Conservation (phyloP, 441 rosid genomes). For the Populus hybrid region DNA sequence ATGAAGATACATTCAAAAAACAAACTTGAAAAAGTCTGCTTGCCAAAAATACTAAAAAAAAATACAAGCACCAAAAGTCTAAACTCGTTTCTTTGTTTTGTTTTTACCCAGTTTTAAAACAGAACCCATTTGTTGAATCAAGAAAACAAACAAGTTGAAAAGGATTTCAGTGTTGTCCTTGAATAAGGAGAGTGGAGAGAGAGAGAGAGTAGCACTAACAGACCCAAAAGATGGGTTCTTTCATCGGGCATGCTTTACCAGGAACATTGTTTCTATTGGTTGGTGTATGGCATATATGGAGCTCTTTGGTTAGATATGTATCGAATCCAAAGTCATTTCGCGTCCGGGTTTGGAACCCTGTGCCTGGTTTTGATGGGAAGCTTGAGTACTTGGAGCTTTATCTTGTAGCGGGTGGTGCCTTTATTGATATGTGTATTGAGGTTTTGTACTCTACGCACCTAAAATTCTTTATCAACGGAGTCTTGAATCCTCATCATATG, state of each 20-base stretch:
- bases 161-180: neutral
- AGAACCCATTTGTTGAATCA: slow-evolving; percentile 16
- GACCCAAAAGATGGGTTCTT: slow-evolving; percentile 71
- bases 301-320: slow-evolving; percentile 56
- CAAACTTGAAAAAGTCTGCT: neutral
- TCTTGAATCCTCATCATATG: slow-evolving; percentile 81
- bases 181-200: neutral
- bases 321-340: slow-evolving; percentile 67
- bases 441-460: slow-evolving; percentile 90
- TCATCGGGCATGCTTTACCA: slow-evolving; percentile 86
- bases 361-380: slow-evolving; percentile 75
- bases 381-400: slow-evolving; percentile 83
- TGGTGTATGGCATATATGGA: slow-evolving; percentile 88
- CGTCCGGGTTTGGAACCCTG: slow-evolving; percentile 83
- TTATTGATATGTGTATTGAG: slow-evolving; percentile 81
- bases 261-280: slow-evolving; percentile 75
- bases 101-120: slow-evolving; percentile 11
- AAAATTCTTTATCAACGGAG: slow-evolving; percentile 70
- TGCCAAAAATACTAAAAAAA: neutral
- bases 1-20: neutral
- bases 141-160: slow-evolving; percentile 3
- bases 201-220: neutral
- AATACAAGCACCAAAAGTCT: neutral
- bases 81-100: neutral
- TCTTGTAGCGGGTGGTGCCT: slow-evolving; percentile 61